Percentiles rank a stretch among this genome's conserved stretches.
Evolutionary conservation across 1,284 basidiomycete species (phyloP).

Genomic region (Sanghuangporus weigelae): DNA sequence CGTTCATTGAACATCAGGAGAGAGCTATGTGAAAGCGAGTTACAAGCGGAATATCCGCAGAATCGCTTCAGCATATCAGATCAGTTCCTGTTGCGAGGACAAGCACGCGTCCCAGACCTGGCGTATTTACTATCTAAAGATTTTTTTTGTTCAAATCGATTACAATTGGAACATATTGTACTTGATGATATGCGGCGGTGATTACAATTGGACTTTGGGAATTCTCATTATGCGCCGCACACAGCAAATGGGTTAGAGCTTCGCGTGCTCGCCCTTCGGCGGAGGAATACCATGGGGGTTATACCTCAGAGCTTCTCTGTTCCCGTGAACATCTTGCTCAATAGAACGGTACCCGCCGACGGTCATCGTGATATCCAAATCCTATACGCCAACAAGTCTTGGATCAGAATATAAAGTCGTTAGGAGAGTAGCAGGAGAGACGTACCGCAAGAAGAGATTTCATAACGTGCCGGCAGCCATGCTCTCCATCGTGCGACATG

Average conservation of each 20-base stretch:
- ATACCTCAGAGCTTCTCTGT: slow-evolving; percentile 33
- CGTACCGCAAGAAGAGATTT: slow-evolving; percentile 47
- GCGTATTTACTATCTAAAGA: too few species aligned
- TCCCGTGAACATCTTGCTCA: slow-evolving; percentile 32
- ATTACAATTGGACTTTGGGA: too few species aligned
- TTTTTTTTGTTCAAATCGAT: too few species aligned
- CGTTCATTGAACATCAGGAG: too few species aligned
- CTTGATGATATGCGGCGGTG: too few species aligned
- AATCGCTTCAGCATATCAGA: too few species aligned
- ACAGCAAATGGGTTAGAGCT: slow-evolving; percentile 24
- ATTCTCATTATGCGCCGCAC: not conserved
- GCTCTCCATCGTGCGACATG: slow-evolving; percentile 44
- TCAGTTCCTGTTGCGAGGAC: too few species aligned
- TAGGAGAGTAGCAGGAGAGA: not conserved
- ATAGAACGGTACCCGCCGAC: slow-evolving; percentile 42
- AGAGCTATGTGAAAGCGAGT: too few species aligned
- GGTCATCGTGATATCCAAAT: slow-evolving; percentile 54
- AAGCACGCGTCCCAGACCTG: too few species aligned
- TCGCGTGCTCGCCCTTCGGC: slow-evolving; percentile 34
- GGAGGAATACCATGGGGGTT: slow-evolving; percentile 36
- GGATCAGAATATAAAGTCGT: not conserved
- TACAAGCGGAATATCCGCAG: too few species aligned
- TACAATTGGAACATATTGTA: too few species aligned
- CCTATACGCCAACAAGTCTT: slow-evolving; percentile 25
- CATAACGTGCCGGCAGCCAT: slow-evolving; percentile 51